Percentiles rank a stretch among this genome's conserved stretches.
phyloP scores from a whole-genome alignment of 1,284 basidiomycete genomes.

The Coniferiporia sulphurascens region DNA sequence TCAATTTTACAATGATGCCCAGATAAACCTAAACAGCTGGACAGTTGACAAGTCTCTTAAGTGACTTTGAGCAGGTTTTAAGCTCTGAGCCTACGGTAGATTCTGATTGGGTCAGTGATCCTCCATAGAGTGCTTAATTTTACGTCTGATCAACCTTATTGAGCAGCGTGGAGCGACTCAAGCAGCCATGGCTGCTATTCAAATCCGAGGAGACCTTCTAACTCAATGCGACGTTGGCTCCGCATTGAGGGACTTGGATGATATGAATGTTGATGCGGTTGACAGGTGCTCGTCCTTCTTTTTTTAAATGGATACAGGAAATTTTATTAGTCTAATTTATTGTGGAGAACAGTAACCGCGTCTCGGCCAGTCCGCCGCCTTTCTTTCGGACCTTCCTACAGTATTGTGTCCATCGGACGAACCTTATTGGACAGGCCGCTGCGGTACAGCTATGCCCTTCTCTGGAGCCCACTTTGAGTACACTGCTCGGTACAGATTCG shows the following conservation, averaged over 20 bases:
- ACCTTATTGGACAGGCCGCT: conserved; percentile 7
- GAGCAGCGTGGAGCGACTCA: conserved; percentile 53
- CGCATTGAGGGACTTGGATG: conserved; percentile 6
- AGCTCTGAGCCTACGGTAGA: conserved; percentile 46
- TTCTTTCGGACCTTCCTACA: conserved; percentile 15
- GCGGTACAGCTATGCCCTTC: neutral
- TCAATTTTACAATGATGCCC: neutral
- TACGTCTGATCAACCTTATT: neutral
- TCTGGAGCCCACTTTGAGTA: conserved; percentile 1
- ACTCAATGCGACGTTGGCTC: conserved; percentile 17
- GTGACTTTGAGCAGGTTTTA: conserved; percentile 47
- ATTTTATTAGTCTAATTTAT: neutral
- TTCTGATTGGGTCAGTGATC: conserved; percentile 50
- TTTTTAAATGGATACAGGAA: neutral
- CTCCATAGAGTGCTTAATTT: neutral
- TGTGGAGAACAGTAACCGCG: neutral
- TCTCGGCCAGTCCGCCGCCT: neutral
- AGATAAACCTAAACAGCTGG: neutral
- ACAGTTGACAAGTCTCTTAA: conserved; percentile 58
- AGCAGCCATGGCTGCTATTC: conserved; percentile 43
- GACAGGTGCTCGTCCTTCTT: neutral
- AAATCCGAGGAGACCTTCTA: conserved; percentile 48
- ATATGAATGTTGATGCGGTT: conserved; percentile 20
- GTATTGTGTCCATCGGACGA: conserved; percentile 12
- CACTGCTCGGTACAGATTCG: conserved; percentile 6